A percentile compares a stretch with the other conserved stretches of the same genome.
Evolutionary conservation across 2,329 filamentous ascomycete species (phyloP).

Genomic region (Sporothrix luriei): DNA sequence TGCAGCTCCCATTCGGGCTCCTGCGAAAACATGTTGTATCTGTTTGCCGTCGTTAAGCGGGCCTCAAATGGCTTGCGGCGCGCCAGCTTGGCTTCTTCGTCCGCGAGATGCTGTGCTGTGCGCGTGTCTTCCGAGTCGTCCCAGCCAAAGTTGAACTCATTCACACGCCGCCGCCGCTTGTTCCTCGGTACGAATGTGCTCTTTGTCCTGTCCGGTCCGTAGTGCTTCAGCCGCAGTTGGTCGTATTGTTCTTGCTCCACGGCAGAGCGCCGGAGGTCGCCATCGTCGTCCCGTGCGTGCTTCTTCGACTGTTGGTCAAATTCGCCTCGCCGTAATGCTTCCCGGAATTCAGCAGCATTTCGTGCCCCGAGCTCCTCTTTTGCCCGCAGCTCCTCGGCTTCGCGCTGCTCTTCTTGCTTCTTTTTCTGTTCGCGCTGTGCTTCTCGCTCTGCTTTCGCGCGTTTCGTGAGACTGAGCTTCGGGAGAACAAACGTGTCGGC

Average conservation of each 20-base stretch:
- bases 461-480: slow-evolving; percentile 25
- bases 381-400: slow-evolving; percentile 48
- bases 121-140: slow-evolving; percentile 93
- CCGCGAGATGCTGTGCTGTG: slow-evolving; percentile 32
- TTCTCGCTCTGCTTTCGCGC: slow-evolving; percentile 59
- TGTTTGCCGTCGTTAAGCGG: slow-evolving; percentile 33
- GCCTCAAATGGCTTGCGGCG: slow-evolving; percentile 58
- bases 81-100: slow-evolving; percentile 29
- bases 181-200: slow-evolving; percentile 90
- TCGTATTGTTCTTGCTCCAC: slow-evolving; percentile 70
- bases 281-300: slow-evolving; percentile 34
- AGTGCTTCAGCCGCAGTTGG: slow-evolving; percentile 78
- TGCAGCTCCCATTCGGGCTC: slow-evolving; percentile 35
- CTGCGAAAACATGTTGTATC: slow-evolving; percentile 32
- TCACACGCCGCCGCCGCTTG: slow-evolving; percentile 87
- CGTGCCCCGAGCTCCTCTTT: slow-evolving; percentile 33
- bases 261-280: slow-evolving; percentile 43
- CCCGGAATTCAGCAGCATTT: slow-evolving; percentile 37
- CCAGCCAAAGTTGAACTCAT: slow-evolving; percentile 99
- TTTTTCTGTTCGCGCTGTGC: slow-evolving; percentile 80
- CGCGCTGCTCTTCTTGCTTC: slow-evolving; percentile 63
- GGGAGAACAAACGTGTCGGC: slow-evolving; percentile 27
- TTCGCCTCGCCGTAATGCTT: slow-evolving; percentile 34
- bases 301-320: slow-evolving; percentile 38
- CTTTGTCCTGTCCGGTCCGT: slow-evolving; percentile 84